A percentile compares a stretch with the other conserved stretches of the same genome.
phyloP scores from a whole-genome alignment of 768 basidiomycete species.

The Agaricus sinodeliciosus region DNA sequence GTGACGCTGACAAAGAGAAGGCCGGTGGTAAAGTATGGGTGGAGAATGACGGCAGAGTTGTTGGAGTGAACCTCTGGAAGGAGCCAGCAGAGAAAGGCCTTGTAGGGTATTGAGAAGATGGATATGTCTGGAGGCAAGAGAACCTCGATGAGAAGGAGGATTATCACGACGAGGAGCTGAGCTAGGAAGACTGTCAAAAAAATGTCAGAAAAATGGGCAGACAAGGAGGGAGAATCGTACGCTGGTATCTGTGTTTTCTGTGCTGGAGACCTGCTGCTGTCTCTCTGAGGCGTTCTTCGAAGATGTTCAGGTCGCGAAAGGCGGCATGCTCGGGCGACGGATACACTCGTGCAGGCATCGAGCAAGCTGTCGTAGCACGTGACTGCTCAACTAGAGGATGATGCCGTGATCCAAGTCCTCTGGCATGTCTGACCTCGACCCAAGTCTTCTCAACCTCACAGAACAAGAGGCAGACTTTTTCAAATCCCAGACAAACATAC shows the following conservation, averaged over 20 bases:
- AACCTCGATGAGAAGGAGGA: constrained; percentile 71
- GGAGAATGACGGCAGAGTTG: constrained; percentile 39
- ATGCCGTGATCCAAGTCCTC: no score
- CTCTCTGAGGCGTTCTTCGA: constrained; percentile 95
- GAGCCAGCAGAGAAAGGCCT: constrained; percentile 36
- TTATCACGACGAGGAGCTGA: constrained; percentile 60
- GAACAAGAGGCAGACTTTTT: no score
- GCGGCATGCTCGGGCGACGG: constrained; percentile 53
- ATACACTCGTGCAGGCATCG: background rate
- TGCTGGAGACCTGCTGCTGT: constrained; percentile 78
- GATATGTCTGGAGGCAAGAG: constrained; percentile 58
- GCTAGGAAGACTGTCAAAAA: constrained; percentile 60
- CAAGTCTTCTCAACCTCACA: no score
- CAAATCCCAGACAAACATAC: constrained; percentile 13
- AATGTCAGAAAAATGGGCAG: constrained; percentile 10
- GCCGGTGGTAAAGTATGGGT: constrained; percentile 73
- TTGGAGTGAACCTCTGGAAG: constrained; percentile 46
- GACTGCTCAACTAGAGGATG: background rate
- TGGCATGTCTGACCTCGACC: no score
- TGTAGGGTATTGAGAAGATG: constrained; percentile 59
- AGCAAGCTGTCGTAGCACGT: background rate
- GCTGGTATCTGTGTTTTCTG: constrained; percentile 77
- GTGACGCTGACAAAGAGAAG: constrained; percentile 84
- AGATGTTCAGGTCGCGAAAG: constrained; percentile 82
- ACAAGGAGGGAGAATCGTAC: constrained; percentile 38